phyloP scores from a whole-genome alignment of 345 rosid genomes.

The Bruguiera gymnorhiza region DNA sequence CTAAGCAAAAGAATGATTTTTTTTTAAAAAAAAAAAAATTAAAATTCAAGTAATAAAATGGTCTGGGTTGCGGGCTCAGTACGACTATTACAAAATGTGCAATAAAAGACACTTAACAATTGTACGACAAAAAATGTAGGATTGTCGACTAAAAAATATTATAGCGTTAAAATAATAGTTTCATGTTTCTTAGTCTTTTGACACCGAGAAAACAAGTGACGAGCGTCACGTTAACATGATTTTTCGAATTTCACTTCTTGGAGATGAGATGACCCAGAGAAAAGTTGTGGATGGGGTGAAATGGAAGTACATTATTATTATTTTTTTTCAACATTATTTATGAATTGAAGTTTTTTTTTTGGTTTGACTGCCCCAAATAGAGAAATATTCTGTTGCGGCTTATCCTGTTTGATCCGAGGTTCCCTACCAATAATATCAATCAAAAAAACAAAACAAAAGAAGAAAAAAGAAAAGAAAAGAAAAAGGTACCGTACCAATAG shows the following conservation, averaged over 20 bases:
- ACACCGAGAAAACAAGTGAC: neutral
- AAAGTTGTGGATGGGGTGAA: constrained; percentile 22
- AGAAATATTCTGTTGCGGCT: neutral
- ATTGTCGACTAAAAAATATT: neutral
- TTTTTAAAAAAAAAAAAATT: too few species aligned
- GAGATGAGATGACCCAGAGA: constrained; percentile 3
- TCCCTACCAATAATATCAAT: too few species aligned
- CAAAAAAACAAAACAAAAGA: too few species aligned
- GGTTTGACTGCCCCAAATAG: neutral
- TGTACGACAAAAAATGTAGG: neutral
- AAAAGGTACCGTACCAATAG: too few species aligned
- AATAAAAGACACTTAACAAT: too few species aligned
- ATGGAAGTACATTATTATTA: neutral
- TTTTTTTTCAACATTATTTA: neutral
- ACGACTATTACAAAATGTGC: too few species aligned
- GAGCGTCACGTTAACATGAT: constrained; percentile 9
- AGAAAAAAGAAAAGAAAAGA: too few species aligned
- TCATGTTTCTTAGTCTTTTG: neutral
- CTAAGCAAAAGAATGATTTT: too few species aligned
- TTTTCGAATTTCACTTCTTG: constrained; percentile 7
- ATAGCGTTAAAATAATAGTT: neutral
- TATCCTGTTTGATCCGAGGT: too few species aligned
- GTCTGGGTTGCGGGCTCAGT: too few species aligned
- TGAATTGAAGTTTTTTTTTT: neutral
- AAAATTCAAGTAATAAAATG: too few species aligned